Percentiles rank a stretch among this genome's conserved stretches.
Evolutionary conservation across 148 eudicot species (phyloP).

Genomic region (Euryodendron excelsum): DNA sequence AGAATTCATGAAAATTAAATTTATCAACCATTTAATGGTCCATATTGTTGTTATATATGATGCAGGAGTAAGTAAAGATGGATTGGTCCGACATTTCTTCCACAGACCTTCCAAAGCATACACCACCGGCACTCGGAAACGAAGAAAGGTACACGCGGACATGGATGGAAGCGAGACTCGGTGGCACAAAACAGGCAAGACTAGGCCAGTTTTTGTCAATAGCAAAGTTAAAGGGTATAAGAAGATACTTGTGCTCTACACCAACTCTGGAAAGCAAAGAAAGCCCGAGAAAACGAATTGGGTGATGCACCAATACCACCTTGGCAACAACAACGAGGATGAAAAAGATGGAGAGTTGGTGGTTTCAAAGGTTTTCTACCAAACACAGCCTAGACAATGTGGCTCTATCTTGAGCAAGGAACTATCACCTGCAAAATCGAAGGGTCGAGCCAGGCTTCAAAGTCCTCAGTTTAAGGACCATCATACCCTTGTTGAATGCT

Average conservation of each 20-base stretch:
- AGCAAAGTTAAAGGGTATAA: conserved; percentile 48
- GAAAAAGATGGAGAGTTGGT: conserved; percentile 58
- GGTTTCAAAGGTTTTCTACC: conserved; percentile 57
- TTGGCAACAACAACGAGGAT: conserved; percentile 47
- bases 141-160: conserved; percentile 53
- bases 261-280: conserved; percentile 57
- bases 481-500: not conserved
- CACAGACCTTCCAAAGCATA: conserved; percentile 65
- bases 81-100: conserved; percentile 53
- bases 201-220: conserved; percentile 36
- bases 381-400: conserved; percentile 29
- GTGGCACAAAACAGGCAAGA: conserved; percentile 71
- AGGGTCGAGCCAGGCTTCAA: not conserved
- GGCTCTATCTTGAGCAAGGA: conserved; percentile 30
- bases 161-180: conserved; percentile 51
- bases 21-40: too few species aligned
- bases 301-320: conserved; percentile 71
- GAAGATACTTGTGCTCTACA: conserved; percentile 60
- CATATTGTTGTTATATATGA: not conserved
- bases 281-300: conserved; percentile 63
- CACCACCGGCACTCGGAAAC: conserved; percentile 58
- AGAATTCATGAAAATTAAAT: too few species aligned
- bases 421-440: not conserved
- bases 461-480: not conserved
- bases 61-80: conserved; percentile 54